Evolutionary conservation across 1,139 yeast species (phyloP), one percentile per base, ranked within the genome.

Genomic region (Taphrina flavorubra): DNA sequence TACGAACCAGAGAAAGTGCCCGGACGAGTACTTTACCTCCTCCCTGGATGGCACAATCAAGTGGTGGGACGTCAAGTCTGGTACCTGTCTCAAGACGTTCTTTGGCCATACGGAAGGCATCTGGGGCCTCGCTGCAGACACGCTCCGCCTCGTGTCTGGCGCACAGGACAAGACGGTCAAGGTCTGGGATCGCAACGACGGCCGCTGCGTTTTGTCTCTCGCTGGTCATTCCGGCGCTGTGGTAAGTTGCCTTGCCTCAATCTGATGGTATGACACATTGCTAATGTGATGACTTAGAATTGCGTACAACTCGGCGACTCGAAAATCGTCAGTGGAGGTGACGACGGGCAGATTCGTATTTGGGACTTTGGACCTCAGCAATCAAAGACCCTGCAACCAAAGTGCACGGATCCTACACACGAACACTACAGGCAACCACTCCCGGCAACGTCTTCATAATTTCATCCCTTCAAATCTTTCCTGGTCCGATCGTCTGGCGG

Each of bases 41-140:
- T 67, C 71, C 10, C 55, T 69, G 31, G 71, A 69, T 18, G 65
- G 68, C 13, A 69, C 71, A n/a, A 63, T 69, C 46, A 82, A 97
- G 71, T 80, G 94, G 70, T 95, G 99, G 99, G 91, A 97, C 1
- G 80, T 90, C 76, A 98, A 94, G 75, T 90, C 97, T 0, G 65
- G 66, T 11, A 25, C 47, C 13, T 70, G 72, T 53, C 91, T 86
- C 76, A 86, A 94, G 0, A 88, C 96, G 1, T 82, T 95, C 65
- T 91, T 90, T 77, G 98, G 98, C 4, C 99, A 95, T 77, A 91
- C 88, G 74, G 96, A 90, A 74, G 98, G 99, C 0, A 89, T 95
- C 40, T 95, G 99, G 99, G 99, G 94, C 76, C 97, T 94, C 7
- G 85, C 89, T 74, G 94, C 92, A 75, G 88, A 96, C 4, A 98